These are phyloP conservation scores for Paramecium sexaurelia DNA, from an alignment of 73 alveolate genomes.

Conservation along the genomic window DNA sequence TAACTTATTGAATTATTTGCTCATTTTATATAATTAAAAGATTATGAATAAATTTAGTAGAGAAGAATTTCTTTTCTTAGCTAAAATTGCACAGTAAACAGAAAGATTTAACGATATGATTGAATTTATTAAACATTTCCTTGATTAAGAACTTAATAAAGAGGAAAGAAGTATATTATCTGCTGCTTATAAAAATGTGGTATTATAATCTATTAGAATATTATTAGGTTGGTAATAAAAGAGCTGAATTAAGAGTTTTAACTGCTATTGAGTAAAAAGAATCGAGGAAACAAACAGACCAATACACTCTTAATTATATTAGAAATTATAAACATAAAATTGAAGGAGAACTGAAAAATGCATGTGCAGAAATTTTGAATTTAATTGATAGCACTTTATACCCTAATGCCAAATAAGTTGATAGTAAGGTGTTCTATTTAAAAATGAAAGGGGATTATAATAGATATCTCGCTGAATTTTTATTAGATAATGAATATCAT, in stretches of 20 bases:
- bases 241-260: slow-evolving; percentile 91
- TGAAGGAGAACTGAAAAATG: slow-evolving; percentile 79
- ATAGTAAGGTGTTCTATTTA: slow-evolving; percentile 83
- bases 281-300: slow-evolving; percentile 78
- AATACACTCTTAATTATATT: slow-evolving; percentile 76
- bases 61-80: slow-evolving; percentile 76
- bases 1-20: too few relatives aligned
- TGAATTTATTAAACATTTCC: slow-evolving; percentile 75
- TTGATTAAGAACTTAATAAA: slow-evolving; percentile 73
- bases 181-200: slow-evolving; percentile 86
- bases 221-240: slow-evolving; percentile 76
- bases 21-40: neutral
- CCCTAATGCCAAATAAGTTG: slow-evolving; percentile 77
- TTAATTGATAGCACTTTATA: slow-evolving; percentile 77
- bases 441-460: slow-evolving; percentile 97
- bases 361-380: slow-evolving; percentile 79
- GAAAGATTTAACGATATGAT: slow-evolving; percentile 90
- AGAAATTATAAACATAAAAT: slow-evolving; percentile 79
- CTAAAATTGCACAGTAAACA: slow-evolving; percentile 81
- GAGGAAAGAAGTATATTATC: slow-evolving; percentile 89
- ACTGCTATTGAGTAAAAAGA: slow-evolving; percentile 83
- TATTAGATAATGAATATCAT: slow-evolving; percentile 80
- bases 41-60: slow-evolving; percentile 59
- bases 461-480: slow-evolving; percentile 93
- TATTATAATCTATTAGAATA: neutral